Percentiles rank a stretch among this genome's conserved stretches.
Evolutionary conservation across 140 eudicot genomes (phyloP).

Genomic region (Senecio squalidus): DNA sequence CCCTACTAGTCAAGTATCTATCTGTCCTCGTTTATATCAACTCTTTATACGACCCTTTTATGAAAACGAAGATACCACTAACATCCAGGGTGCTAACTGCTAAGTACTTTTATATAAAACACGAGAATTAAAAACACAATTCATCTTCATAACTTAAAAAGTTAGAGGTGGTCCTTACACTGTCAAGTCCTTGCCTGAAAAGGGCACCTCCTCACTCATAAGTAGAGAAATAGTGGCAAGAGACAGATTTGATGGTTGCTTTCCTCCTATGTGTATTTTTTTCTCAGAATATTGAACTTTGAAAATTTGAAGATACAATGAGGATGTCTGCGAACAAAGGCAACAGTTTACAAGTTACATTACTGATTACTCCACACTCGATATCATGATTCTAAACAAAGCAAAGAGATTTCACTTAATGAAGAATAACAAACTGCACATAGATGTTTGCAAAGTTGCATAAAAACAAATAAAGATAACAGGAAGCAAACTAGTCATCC

Average conservation of each 20-base stretch:
- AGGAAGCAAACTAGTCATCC: too few species aligned
- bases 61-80: constrained; percentile 1
- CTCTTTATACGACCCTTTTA: constrained; percentile 6
- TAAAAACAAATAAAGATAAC: too few species aligned
- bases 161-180: constrained; percentile 45
- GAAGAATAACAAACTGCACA: background rate
- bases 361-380: constrained; percentile 4
- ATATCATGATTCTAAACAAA: too few species aligned
- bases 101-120: constrained; percentile 6
- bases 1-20: constrained; percentile 7
- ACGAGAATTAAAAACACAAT: background rate
- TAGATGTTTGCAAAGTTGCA: background rate
- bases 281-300: constrained; percentile 83
- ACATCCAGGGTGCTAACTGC: background rate
- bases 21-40: constrained; percentile 8
- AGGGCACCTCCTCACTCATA: constrained; percentile 82
- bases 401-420: too few species aligned
- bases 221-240: constrained; percentile 67
- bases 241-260: constrained; percentile 77
- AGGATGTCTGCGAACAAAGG: constrained; percentile 73
- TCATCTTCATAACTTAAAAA: constrained; percentile 10
- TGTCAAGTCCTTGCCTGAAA: constrained; percentile 47
- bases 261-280: constrained; percentile 79
- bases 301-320: constrained; percentile 71
- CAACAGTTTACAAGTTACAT: constrained; percentile 7